phyloP scores from a whole-genome alignment of 2,329 filamentous ascomycete species.

The Furcasterigmium furcatum region DNA sequence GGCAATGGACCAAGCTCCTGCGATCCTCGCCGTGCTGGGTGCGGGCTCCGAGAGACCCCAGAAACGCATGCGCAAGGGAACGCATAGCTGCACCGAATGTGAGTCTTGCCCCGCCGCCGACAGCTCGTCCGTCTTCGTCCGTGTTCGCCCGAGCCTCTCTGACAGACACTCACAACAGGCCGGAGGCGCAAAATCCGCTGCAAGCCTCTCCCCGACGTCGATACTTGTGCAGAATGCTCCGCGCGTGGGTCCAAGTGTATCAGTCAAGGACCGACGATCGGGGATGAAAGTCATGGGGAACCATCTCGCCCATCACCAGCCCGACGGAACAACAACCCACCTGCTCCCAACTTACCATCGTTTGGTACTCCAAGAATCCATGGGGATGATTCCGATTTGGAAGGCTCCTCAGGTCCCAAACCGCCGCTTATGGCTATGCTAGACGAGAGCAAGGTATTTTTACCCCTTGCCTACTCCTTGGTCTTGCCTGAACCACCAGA shows the following conservation, averaged over 20 bases:
- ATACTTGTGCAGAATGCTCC: constrained; percentile 22
- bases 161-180: constrained; percentile 20
- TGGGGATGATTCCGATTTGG: neutral
- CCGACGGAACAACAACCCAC: no score
- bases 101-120: no score
- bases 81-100: constrained; percentile 21
- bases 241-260: constrained; percentile 9
- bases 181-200: constrained; percentile 42
- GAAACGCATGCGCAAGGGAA: constrained; percentile 18
- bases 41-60: neutral
- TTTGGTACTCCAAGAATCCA: neutral
- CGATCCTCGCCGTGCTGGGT: neutral
- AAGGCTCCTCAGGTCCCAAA: neutral
- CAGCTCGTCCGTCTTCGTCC: neutral
- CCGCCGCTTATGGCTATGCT: neutral
- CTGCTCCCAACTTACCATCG: no score
- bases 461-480: neutral
- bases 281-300: neutral
- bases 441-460: neutral
- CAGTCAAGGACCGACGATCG: constrained; percentile 5
- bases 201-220: constrained; percentile 29
- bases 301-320: no score
- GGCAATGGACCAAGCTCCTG: neutral
- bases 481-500: neutral
- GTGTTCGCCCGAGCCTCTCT: neutral